Percentiles rank a stretch among this genome's conserved stretches.
Conservation (phyloP, 345 rosid species). For the Anastatica hierochuntica region DNA sequence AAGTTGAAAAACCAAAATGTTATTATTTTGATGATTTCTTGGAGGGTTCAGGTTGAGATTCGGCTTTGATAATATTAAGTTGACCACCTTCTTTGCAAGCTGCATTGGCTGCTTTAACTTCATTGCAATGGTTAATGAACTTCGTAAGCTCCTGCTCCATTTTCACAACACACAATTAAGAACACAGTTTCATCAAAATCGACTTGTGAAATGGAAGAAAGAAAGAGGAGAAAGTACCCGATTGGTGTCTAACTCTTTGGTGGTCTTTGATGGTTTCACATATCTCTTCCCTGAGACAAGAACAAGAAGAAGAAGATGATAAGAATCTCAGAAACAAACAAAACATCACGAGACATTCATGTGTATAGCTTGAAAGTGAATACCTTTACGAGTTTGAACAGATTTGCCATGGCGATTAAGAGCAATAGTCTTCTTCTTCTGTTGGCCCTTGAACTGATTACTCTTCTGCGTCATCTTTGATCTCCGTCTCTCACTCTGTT, state of each 20-base stretch:
- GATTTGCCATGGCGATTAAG: slow-evolving; percentile 77
- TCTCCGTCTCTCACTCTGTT: not conserved
- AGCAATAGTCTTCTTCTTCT: slow-evolving; percentile 60
- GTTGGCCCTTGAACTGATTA: slow-evolving; percentile 69
- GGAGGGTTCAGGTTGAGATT: slow-evolving; percentile 27
- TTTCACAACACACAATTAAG: not conserved
- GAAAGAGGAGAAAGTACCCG: slow-evolving; percentile 30
- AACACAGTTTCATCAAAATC: not conserved
- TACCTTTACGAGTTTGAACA: slow-evolving; percentile 57
- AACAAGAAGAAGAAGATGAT: not conserved
- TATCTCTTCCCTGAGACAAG: slow-evolving; percentile 48
- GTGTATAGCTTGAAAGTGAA: not conserved
- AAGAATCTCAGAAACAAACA: not conserved
- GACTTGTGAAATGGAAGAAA: not conserved
- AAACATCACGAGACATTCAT: no score
- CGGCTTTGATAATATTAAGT: slow-evolving; percentile 46
- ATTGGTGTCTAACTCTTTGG: slow-evolving; percentile 61
- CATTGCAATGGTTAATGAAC: slow-evolving; percentile 85
- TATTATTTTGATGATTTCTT: no score
- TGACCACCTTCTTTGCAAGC: slow-evolving; percentile 81
- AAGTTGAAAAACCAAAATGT: no score
- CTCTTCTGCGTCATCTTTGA: slow-evolving; percentile 81
- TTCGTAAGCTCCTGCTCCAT: slow-evolving; percentile 61
- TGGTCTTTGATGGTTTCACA: slow-evolving; percentile 61
- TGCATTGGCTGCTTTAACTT: slow-evolving; percentile 66